These are phyloP conservation scores for Diplosphaera chodatii DNA, from an alignment of 139 green algal species.

Conservation along the genomic window DNA sequence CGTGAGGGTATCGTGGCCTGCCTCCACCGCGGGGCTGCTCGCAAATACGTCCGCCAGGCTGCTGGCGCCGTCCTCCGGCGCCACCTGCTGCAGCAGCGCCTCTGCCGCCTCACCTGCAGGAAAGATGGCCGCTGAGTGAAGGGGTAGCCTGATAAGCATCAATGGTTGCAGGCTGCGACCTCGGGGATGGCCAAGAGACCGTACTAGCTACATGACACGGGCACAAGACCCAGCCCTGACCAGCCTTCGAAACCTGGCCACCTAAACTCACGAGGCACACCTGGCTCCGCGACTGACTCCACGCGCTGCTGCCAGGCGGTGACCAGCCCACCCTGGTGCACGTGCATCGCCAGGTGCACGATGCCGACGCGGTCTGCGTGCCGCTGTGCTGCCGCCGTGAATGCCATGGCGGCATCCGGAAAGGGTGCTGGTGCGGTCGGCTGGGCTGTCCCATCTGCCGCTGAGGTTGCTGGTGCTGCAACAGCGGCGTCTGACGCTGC, in stretches of 20 bases:
- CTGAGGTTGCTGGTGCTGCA: no score
- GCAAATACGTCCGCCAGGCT: conserved; percentile 15
- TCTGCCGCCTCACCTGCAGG: conserved; percentile 20
- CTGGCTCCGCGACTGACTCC: conserved; percentile 33
- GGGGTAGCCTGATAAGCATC: no score
- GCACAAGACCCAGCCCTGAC: no score
- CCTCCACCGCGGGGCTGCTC: not conserved
- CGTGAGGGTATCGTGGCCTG: not conserved
- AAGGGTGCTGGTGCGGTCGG: not conserved
- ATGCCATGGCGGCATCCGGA: not conserved
- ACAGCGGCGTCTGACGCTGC: no score
- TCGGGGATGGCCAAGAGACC: no score
- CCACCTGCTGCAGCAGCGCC: conserved; percentile 2
- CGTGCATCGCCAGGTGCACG: conserved; percentile 32
- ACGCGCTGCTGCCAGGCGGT: conserved; percentile 27
- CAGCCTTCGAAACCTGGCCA: no score
- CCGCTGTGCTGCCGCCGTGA: not conserved
- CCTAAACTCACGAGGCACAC: no score
- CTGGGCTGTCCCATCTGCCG: not conserved
- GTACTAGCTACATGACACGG: no score
- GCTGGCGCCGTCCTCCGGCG: not conserved
- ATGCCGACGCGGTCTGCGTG: conserved; percentile 6
- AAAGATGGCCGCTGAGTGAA: no score
- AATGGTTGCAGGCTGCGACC: no score
- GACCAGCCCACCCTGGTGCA: conserved; percentile 12